Percentiles rank a stretch among this genome's conserved stretches.
These are phyloP conservation scores for Colletotrichum sp. DNA, from an alignment of 2,329 filamentous ascomycete species.

Conservation along the genomic window DNA sequence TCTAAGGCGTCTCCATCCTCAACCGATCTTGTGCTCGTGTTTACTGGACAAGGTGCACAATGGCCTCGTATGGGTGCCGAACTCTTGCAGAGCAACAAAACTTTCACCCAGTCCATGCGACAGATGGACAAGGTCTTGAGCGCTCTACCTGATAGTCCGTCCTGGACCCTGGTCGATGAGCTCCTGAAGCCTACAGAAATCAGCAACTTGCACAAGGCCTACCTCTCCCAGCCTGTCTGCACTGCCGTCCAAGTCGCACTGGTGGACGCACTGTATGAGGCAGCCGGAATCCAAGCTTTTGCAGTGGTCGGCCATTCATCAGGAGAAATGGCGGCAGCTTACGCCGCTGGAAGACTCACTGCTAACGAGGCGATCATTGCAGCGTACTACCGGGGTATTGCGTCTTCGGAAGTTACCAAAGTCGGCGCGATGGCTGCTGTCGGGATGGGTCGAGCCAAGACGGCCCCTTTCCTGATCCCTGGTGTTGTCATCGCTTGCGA, in stretches of 20 bases:
- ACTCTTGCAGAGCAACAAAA: constrained; percentile 17
- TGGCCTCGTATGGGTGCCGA: constrained; percentile 35
- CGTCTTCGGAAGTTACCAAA: constrained; percentile 11
- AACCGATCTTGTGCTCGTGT: constrained; percentile 27
- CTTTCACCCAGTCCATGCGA: constrained; percentile 1
- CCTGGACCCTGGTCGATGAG: not conserved
- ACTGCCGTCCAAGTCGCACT: constrained; percentile 45
- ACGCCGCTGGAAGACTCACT: constrained; percentile 40
- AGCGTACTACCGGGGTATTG: constrained; percentile 28
- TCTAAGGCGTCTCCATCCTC: not conserved
- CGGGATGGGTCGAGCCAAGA: not conserved
- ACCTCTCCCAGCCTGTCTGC: constrained; percentile 29
- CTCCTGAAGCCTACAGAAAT: not conserved
- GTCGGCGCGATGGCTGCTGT: not conserved
- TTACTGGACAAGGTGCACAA: constrained; percentile 41
- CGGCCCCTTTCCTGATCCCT: not conserved
- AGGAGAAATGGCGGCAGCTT: constrained; percentile 51
- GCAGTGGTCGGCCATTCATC: constrained; percentile 46
- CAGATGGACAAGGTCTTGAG: constrained; percentile 19
- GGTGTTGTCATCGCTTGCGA: constrained; percentile 7
- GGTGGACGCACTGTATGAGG: constrained; percentile 36
- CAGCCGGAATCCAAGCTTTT: constrained; percentile 31
- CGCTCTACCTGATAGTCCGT: not conserved
- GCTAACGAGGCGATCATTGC: constrained; percentile 38
- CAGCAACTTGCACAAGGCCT: not conserved